These are phyloP conservation scores for Anthracocystis panici-leucophaei DNA, from an alignment of 1,284 basidiomycete genomes.

Conservation along the genomic window DNA sequence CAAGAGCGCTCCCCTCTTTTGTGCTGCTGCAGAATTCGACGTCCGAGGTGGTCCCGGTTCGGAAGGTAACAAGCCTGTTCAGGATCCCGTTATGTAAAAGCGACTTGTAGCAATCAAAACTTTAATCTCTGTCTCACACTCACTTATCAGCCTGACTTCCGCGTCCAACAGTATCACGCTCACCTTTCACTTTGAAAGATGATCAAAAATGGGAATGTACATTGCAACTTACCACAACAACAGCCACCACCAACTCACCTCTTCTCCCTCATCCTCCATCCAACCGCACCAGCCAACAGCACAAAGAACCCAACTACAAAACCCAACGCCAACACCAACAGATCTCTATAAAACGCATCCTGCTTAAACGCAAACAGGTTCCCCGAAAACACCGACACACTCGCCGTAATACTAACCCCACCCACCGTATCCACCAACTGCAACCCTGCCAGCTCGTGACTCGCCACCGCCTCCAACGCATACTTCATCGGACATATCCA, in stretches of 20 bases:
- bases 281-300: slow-evolving; percentile 31
- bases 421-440: slow-evolving; percentile 47
- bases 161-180: no score
- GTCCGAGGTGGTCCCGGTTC: slow-evolving; percentile 53
- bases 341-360: slow-evolving; percentile 55
- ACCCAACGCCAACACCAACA: slow-evolving; percentile 52
- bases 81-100: slow-evolving; percentile 48
- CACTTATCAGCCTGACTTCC: not conserved
- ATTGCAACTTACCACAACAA: not conserved
- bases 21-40: slow-evolving; percentile 45
- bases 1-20: not conserved
- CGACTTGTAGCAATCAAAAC: not conserved
- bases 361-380: slow-evolving; percentile 53
- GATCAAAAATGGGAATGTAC: no score
- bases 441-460: slow-evolving; percentile 50
- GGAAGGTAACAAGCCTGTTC: slow-evolving; percentile 50
- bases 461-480: slow-evolving; percentile 59
- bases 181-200: no score
- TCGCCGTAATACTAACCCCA: slow-evolving; percentile 32
- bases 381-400: slow-evolving; percentile 45
- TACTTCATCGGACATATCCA: slow-evolving; percentile 60
- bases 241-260: slow-evolving; percentile 16
- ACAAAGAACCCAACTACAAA: slow-evolving; percentile 52
- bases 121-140: not conserved
- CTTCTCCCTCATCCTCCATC: slow-evolving; percentile 45